Evolutionary conservation across 352 stramenopile species (phyloP), one percentile per base, ranked within the genome.

Genomic region (Phytophthora ohioensis): DNA sequence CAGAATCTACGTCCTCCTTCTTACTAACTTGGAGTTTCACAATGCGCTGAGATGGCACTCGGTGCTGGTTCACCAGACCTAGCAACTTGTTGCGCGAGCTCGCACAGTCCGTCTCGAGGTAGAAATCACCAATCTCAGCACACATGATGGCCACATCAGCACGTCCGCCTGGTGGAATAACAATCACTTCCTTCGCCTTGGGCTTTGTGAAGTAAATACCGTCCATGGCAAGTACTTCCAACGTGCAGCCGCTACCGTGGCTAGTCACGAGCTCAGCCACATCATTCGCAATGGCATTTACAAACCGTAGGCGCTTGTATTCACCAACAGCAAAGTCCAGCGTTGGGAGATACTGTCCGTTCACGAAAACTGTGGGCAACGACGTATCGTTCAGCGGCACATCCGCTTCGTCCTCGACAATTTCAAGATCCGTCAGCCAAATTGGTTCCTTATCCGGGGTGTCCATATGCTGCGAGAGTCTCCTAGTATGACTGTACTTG

Each of bases 281-380:
- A 71, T 91, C 93, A 61, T 94, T 94, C n/a, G 87, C 81, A 56
- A 94, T 91, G 21, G 87, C 85, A 57, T 94, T 94, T 38, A 94
- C 64, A 58, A 84, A 86, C 8, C 87, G 79, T 32, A 93, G 51
- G 6, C 87, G 87, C 68, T 90, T 92, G 75, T 89, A 80, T 62
- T 89, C 81, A 1, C 75, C 73, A 0, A 79, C 68, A 8, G 69
- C 67, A 56, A 93, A 73, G 57, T 88, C 69, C 21, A 94, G 13
- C 21, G 75, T 75, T 3, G 87, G 87, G 31, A 91, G 63, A 60
- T 91, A 93, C 57, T 91, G 83, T 5, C 84, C 87, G 57, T 94
- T 94, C 38, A 93, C 82, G 49, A 87, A 91, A 49, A 91, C 79
- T 36, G 88, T 84, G 3, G 88, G 73, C 7, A 91, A 71, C 42